A percentile compares a stretch with the other conserved stretches of the same genome.
Evolutionary conservation across 176 grass and related monocot species (phyloP).

Genomic region (Zoysia japonica): DNA sequence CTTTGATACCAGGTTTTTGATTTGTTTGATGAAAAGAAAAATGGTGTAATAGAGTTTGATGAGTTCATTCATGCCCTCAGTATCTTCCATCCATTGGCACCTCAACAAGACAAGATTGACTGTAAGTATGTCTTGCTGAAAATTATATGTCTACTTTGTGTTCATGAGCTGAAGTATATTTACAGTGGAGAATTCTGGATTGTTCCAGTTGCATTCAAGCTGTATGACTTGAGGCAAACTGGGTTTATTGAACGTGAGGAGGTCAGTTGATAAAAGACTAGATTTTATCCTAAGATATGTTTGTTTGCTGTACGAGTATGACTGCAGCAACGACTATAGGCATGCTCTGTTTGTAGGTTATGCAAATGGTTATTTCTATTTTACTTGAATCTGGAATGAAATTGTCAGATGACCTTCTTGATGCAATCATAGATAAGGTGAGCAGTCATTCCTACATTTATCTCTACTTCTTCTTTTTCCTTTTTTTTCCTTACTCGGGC

Average conservation of each 20-base stretch:
- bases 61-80: constrained; percentile 82
- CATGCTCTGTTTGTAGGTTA: constrained; percentile 50
- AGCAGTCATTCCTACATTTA: background rate
- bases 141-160: background rate
- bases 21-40: constrained; percentile 90
- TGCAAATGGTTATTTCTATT: constrained; percentile 86
- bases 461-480: background rate
- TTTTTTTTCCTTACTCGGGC: background rate
- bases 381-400: constrained; percentile 61
- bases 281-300: constrained; percentile 2
- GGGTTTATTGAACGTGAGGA: constrained; percentile 84
- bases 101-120: constrained; percentile 75
- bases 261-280: constrained; percentile 36
- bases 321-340: background rate
- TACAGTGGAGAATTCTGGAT: constrained; percentile 10
- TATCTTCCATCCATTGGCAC: constrained; percentile 78
- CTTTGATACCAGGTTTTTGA: constrained; percentile 58
- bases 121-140: constrained; percentile 50
- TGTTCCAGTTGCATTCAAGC: constrained; percentile 76
- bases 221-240: constrained; percentile 82
- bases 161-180: background rate
- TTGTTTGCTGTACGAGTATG: background rate
- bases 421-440: constrained; percentile 70
- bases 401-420: constrained; percentile 64
- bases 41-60: constrained; percentile 82